phyloP scores from a whole-genome alignment of 73 alveolate species.

The Stentor roeselii region DNA sequence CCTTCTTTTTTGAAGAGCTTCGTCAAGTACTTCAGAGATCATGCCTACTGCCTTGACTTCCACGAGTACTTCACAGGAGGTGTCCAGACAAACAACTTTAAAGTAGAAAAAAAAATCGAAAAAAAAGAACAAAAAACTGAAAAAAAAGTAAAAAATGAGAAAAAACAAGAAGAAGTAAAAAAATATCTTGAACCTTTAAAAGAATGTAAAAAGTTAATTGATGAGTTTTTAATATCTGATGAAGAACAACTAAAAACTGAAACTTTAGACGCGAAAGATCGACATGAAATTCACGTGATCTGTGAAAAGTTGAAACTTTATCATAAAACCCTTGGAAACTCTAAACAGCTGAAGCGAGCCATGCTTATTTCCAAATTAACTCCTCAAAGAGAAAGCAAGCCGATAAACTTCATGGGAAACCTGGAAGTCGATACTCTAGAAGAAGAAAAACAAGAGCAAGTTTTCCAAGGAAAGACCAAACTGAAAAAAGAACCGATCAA shows the following conservation, averaged over 20 bases:
- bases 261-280: conserved; percentile 49
- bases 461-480: neutral
- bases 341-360: conserved; percentile 33
- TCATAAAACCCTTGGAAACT: conserved; percentile 59
- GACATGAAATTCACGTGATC: conserved; percentile 53
- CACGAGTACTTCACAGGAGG: neutral
- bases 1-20: neutral
- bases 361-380: conserved; percentile 18
- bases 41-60: neutral
- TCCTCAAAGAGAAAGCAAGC: neutral
- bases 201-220: conserved; percentile 2
- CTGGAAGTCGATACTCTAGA: conserved; percentile 29
- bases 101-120: conserved; percentile 48
- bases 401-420: neutral
- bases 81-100: too few species aligned
- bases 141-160: conserved; percentile 50
- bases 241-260: conserved; percentile 27
- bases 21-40: neutral
- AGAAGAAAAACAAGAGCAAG: conserved; percentile 29
- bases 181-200: conserved; percentile 32
- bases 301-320: conserved; percentile 47
- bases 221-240: conserved; percentile 22
- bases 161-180: conserved; percentile 27
- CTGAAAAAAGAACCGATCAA: neutral
- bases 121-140: conserved; percentile 36